phyloP scores from a whole-genome alignment of 345 rosid species.

The Pugionium cornutum region DNA sequence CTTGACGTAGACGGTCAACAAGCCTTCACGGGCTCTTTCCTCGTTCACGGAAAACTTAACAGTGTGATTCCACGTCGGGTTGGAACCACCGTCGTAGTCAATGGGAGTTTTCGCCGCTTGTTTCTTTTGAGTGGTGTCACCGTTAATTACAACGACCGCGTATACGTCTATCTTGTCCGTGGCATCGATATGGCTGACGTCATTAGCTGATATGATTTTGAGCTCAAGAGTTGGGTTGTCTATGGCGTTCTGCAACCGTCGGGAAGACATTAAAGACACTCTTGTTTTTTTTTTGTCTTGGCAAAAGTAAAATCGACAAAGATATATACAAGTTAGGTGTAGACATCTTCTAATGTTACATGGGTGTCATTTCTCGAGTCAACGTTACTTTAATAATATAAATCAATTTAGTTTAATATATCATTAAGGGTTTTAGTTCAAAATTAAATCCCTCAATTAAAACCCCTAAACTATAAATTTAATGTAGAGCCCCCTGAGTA shows the following conservation, averaged over 20 bases:
- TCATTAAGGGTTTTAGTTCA: no score
- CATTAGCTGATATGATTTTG: constrained; percentile 56
- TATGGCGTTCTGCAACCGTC: constrained; percentile 25
- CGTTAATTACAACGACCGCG: constrained; percentile 54
- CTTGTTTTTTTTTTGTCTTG: neutral
- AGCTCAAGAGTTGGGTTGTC: constrained; percentile 51
- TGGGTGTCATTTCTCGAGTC: no score
- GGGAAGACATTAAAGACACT: constrained; percentile 8
- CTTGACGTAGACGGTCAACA: constrained; percentile 46
- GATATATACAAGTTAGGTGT: neutral
- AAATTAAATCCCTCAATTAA: no score
- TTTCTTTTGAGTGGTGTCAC: constrained; percentile 34
- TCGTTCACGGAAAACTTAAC: constrained; percentile 53
- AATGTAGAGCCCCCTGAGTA: no score
- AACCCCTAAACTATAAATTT: no score
- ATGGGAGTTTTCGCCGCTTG: constrained; percentile 54
- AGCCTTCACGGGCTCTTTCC: constrained; percentile 42
- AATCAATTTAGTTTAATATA: no score
- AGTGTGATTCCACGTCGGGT: constrained; percentile 71
- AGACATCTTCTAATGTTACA: no score
- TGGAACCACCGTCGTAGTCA: constrained; percentile 48
- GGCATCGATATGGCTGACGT: constrained; percentile 49
- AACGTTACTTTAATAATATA: no score
- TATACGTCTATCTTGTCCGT: constrained; percentile 68
- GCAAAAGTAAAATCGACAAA: neutral